Base-by-base conservation (phyloP, 176 grass and related monocot species). In the Chloris gayana region DNA sequence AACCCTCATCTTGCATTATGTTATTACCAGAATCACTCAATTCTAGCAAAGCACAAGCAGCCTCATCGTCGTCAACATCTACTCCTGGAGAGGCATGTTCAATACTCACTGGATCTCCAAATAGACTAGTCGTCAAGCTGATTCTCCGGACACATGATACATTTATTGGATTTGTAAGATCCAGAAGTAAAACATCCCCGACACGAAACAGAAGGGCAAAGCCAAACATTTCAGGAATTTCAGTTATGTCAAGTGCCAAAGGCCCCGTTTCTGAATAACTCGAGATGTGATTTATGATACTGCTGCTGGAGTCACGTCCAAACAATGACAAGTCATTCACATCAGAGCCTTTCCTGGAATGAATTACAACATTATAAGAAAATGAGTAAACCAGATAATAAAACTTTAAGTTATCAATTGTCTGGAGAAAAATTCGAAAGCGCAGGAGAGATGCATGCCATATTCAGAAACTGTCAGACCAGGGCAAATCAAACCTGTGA, bases 11-110 rank as follows among this genome's bases (percentile, higher is more conserved):
- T 77, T 85, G 92, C 53, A 88, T 73, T 67, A 85, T 93, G 61
- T 84, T 89, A 82, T 93, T 88, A 76, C 77, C 87, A 34, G 92
- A 95, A 88, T 93, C 96, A 75, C 84, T 91, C 69, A 99, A 78
- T 80, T 99, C 96, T 82, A 99, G 88, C 84, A 99, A 89, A 76
- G 92, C 90, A 85, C 96, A 99, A 69, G 96, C 96, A 76, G 84
- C 96, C 63, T 87, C 90, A 84, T 93, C 92, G 1, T 99, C 96
- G 91, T 99, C 88, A 78, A 87, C 78, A 33, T 92, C 90, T 69
- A 92, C 80, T 82, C 66, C 86, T 91, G 85, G 85, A 82, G 86
- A 88, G 18, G 93, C 84, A 77, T 99, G 88, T 56, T 93, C 96
- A 89, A 89, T 26, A 81, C 66, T 86, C 69, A 87, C 85, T 39